Evolutionary conservation across 2,329 filamentous ascomycete species (phyloP).

Genomic region (Ophiocordyceps camponoti-floridani): DNA sequence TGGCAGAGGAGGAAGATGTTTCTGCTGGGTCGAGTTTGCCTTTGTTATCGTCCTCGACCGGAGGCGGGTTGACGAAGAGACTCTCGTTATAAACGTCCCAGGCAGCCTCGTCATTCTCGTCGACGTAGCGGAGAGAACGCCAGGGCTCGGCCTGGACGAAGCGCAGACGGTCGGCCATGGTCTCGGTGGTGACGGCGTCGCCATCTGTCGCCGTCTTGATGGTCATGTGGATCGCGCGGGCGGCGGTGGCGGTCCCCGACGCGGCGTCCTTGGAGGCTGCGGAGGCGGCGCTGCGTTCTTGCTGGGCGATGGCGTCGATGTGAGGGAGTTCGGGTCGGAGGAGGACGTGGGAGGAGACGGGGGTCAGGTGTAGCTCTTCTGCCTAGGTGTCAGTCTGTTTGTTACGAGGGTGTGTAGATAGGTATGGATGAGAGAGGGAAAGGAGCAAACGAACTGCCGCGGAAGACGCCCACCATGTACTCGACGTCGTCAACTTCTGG

Average conservation of each 20-base stretch:
- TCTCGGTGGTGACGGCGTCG: conserved; percentile 46
- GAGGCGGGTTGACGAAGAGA: conserved; percentile 27
- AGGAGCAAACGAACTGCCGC: conserved; percentile 43
- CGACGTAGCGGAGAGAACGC: conserved; percentile 61
- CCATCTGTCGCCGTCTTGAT: conserved; percentile 60
- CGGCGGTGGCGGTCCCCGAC: conserved; percentile 25
- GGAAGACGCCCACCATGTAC: conserved; percentile 89
- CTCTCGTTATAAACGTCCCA: conserved; percentile 62
- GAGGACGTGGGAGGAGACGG: conserved; percentile 66
- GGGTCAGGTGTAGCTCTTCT: conserved; percentile 79
- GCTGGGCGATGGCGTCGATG: conserved; percentile 67
- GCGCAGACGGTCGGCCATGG: conserved; percentile 58
- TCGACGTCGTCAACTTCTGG: conserved; percentile 51
- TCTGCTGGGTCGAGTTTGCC: background rate
- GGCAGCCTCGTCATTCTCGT: conserved; percentile 60
- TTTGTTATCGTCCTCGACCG: conserved; percentile 2
- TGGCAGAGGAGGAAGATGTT: background rate
- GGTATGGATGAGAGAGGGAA: background rate
- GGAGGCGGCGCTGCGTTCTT: conserved; percentile 31
- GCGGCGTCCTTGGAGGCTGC: conserved; percentile 17
- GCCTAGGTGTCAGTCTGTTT: conserved; percentile 4
- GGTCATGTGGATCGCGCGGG: conserved; percentile 70
- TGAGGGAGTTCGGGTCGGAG: conserved; percentile 87
- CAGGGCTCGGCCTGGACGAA: conserved; percentile 69
- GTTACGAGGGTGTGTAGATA: background rate